phyloP scores from a whole-genome alignment of 2,329 filamentous ascomycete species.

The Coccinonectria pachysandricola region DNA sequence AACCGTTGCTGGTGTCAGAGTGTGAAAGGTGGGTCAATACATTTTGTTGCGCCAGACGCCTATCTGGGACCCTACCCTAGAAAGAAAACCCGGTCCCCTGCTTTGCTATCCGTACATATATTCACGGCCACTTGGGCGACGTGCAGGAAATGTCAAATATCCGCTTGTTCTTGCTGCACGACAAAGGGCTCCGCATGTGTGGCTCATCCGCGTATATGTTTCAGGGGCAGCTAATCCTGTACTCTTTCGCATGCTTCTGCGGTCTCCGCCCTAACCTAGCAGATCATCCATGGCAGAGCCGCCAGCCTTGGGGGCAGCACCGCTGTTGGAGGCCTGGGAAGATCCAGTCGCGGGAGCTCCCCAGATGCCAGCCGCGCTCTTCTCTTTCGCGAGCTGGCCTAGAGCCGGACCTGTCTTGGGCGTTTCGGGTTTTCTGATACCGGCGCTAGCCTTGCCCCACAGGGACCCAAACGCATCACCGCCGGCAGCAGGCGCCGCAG shows the following conservation, averaged over 20 bases:
- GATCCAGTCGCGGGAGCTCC: constrained; percentile 51
- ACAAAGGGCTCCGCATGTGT: too few relatives aligned
- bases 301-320: constrained; percentile 19
- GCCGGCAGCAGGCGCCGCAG: constrained; percentile 43
- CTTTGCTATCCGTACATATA: constrained; percentile 15
- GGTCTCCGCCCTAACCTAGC: constrained; percentile 27
- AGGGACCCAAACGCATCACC: constrained; percentile 86
- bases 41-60: constrained; percentile 34
- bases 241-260: too few relatives aligned
- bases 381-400: constrained; percentile 95
- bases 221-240: too few relatives aligned
- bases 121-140: constrained; percentile 4
- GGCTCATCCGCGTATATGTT: too few relatives aligned
- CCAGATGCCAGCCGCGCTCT: constrained; percentile 92
- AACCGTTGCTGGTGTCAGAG: too few relatives aligned
- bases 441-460: constrained; percentile 65
- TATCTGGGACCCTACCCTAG: constrained; percentile 28
- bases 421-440: constrained; percentile 62
- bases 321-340: constrained; percentile 20
- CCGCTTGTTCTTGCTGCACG: too few relatives aligned
- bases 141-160: background rate
- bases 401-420: constrained; percentile 62
- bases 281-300: constrained; percentile 38
- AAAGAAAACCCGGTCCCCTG: constrained; percentile 19
- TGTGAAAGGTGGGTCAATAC: too few relatives aligned